phyloP scores from a whole-genome alignment of 1,284 basidiomycete species.

The Limonomyces culmigenus region DNA sequence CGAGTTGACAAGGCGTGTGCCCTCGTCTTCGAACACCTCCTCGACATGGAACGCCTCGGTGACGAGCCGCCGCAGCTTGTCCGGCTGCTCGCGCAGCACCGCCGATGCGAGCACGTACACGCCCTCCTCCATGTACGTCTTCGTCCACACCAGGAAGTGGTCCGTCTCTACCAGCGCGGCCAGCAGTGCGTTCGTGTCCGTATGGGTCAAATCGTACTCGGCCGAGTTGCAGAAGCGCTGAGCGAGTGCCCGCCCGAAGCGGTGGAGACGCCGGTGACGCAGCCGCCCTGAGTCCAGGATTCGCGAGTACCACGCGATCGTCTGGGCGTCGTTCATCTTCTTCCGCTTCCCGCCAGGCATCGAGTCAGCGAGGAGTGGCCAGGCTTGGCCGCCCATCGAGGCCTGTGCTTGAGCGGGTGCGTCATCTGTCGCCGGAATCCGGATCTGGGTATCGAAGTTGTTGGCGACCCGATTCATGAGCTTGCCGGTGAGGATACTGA shows the following conservation, averaged over 20 bases:
- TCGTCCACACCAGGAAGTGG: constrained; percentile 92
- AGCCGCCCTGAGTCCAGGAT: constrained; percentile 88
- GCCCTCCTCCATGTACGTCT: constrained; percentile 78
- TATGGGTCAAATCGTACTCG: constrained; percentile 76
- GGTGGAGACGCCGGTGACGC: constrained; percentile 86
- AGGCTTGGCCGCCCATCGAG: constrained; percentile 4
- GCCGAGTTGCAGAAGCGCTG: constrained; percentile 91
- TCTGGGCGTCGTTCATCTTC: constrained; percentile 66
- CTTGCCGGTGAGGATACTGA: constrained; percentile 74
- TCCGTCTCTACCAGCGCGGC: constrained; percentile 70
- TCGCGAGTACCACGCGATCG: constrained; percentile 81
- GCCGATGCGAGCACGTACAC: constrained; percentile 87
- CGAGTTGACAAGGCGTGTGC: constrained; percentile 29
- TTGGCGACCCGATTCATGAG: constrained; percentile 82
- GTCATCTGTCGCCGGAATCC: constrained; percentile 35
- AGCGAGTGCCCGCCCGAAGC: constrained; percentile 77
- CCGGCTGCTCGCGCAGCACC: constrained; percentile 71
- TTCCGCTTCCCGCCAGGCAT: constrained; percentile 8
- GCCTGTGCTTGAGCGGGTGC: constrained; percentile 9
- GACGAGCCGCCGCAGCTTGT: constrained; percentile 69
- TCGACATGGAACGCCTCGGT: constrained; percentile 71
- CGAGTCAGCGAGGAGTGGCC: constrained; percentile 1
- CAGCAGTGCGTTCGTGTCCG: constrained; percentile 74
- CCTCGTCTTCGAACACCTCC: constrained; percentile 40
- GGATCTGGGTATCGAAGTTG: constrained; percentile 89